phyloP scores from a whole-genome alignment of 148 eudicot species.

The Rhododendron mucronatum region DNA sequence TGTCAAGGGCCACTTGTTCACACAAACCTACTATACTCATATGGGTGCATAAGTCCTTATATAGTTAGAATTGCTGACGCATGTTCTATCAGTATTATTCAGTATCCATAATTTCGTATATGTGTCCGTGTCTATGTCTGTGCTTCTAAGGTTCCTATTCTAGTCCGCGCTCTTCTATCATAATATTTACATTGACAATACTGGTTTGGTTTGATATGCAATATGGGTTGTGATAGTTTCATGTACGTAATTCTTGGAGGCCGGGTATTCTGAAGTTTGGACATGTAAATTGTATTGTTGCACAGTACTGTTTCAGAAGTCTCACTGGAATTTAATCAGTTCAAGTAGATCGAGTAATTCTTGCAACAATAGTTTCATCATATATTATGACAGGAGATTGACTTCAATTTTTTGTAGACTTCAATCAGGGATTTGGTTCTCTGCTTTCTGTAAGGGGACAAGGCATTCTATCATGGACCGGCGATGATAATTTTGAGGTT shows the following conservation, averaged over 20 bases:
- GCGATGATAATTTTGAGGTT: constrained; percentile 37
- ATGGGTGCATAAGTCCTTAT: neutral
- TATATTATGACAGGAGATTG: constrained; percentile 5
- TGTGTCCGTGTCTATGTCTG: neutral
- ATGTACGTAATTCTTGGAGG: neutral
- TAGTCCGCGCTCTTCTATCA: neutral
- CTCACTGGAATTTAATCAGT: neutral
- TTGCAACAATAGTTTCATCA: neutral
- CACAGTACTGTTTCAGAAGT: neutral
- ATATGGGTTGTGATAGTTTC: neutral
- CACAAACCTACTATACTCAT: no score
- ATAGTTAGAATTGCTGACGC: neutral
- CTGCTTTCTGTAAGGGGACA: constrained; percentile 41
- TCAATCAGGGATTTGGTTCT: constrained; percentile 34
- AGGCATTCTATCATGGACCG: constrained; percentile 32
- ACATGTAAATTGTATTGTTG: neutral
- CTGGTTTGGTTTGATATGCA: neutral
- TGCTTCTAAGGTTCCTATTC: neutral
- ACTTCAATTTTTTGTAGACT: constrained; percentile 27
- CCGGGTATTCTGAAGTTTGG: neutral
- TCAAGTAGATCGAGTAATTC: neutral
- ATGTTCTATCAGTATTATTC: neutral
- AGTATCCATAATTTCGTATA: neutral
- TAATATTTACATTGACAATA: neutral
- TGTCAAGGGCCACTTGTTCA: no score